Conservation (phyloP, 306 rosid species). For the Oxytropis ochrocephala region DNA sequence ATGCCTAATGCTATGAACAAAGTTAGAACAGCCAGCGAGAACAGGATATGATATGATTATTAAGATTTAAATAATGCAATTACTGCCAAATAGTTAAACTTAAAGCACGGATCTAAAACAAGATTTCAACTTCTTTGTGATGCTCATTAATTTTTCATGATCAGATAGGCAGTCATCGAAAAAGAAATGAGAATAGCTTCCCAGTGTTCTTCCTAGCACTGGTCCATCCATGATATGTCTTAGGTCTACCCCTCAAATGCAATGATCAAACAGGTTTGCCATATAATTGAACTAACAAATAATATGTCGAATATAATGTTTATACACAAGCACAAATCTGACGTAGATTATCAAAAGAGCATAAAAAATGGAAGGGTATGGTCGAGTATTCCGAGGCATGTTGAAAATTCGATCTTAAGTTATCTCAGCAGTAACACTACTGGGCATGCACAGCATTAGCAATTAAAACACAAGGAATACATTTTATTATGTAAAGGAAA, state of each 20-base stretch:
- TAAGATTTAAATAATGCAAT: neutral
- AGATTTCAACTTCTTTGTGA: neutral
- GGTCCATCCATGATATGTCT: neutral
- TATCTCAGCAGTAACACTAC: neutral
- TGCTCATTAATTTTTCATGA: conserved; percentile 6
- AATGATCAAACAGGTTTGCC: conserved; percentile 15
- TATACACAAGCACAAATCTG: neutral
- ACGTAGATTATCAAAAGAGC: conserved; percentile 4
- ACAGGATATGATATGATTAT: neutral
- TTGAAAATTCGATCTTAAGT: neutral
- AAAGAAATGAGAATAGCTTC: neutral
- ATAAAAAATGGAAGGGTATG: neutral
- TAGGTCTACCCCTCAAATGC: neutral
- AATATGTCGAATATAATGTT: conserved; percentile 5
- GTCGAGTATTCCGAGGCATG: conserved; percentile 8
- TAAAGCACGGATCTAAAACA: neutral
- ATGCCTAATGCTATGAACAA: conserved; percentile 1
- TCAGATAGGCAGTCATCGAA: neutral
- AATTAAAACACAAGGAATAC: conserved; percentile 1
- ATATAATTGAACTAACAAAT: conserved; percentile 10
- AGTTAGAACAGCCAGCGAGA: conserved; percentile 2
- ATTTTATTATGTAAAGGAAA: neutral
- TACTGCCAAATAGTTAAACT: neutral
- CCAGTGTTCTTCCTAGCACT: neutral
- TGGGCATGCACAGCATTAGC: conserved; percentile 1